Base-by-base conservation (phyloP, 2,329 filamentous ascomycete species). In the Stagonosporopsis rhizophila region DNA sequence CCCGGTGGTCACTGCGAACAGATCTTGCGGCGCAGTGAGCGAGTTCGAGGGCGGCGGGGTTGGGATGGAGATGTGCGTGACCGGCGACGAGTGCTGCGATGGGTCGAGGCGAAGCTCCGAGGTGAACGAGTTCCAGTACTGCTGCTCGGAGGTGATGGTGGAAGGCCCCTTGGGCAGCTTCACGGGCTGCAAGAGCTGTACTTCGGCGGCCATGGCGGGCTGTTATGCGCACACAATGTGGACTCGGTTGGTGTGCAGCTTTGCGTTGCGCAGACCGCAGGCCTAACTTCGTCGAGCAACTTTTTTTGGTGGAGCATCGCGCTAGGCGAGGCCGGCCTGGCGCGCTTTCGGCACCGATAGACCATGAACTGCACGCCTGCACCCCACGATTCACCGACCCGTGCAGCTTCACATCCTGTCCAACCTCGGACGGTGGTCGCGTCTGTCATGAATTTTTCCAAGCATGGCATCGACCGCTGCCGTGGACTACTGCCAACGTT, bases 41-140 rank as follows among this genome's bases (percentile, higher is more conserved):
- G 68, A 61, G 48, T 73, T 73, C 69, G 69, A 77, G 35, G 72
- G 61, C 38, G 70, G 66, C 77, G 77, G 59, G 84, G 89, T 74
- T 20, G 75, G 75, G 51, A 88, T 89, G 45, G 91, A 93, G 75
- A 99, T 96, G 76, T 96, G 89, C 30, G 92, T 96, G 69, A 99
- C 87, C 41, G 92, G 90, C 75, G 90, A 92, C 73, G 91, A 91
- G 62, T 95, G 92, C 62, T 93, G 92, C 61, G 94, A 96, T 41
- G 95, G 91, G 65, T 75, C 73, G 60, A 98, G 88, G 59, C 94
- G 87, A 55, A 96, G 87, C 64, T 93, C 91, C 66, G 93, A 95
- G 79, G 91, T 92, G 82, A 99, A 99, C 12, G 90, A 89, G 73
- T 89, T 90, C 96, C 96, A 99, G 83, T 98, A 98, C 64, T 89